phyloP scores from a whole-genome alignment of 140 eudicot species.

The Bidens hawaiensis region DNA sequence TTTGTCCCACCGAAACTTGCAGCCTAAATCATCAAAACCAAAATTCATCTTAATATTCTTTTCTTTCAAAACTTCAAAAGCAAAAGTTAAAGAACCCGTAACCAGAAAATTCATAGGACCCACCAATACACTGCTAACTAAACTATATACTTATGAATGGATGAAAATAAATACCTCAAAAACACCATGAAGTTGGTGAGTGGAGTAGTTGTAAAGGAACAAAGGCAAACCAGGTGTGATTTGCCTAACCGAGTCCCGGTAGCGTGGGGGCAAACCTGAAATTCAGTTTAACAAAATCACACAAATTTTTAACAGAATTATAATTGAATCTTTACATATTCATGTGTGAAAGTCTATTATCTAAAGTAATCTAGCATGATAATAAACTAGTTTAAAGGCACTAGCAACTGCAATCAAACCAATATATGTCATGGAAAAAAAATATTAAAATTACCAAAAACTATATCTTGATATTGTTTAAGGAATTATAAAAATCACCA shows the following conservation, averaged over 20 bases:
- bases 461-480: neutral
- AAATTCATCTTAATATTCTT: neutral
- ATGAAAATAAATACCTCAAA: slow-evolving; percentile 59
- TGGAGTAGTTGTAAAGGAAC: slow-evolving; percentile 92
- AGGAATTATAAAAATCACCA: neutral
- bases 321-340: neutral
- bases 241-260: slow-evolving; percentile 88
- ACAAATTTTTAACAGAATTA: no score
- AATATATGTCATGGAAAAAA: neutral
- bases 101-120: neutral
- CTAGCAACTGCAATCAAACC: neutral
- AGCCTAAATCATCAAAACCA: slow-evolving; percentile 46
- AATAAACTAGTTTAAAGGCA: neutral
- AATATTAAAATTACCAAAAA: neutral
- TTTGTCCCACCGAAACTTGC: slow-evolving; percentile 96
- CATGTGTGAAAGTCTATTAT: neutral
- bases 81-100: neutral
- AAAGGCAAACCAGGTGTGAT: slow-evolving; percentile 91
- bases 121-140: no score
- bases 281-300: slow-evolving; percentile 13
- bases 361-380: neutral
- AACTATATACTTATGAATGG: neutral
- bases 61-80: neutral
- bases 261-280: slow-evolving; percentile 92
- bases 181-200: slow-evolving; percentile 98